Base-by-base conservation (phyloP, 2,329 filamentous ascomycete species). In the Cytospora piceicola region DNA sequence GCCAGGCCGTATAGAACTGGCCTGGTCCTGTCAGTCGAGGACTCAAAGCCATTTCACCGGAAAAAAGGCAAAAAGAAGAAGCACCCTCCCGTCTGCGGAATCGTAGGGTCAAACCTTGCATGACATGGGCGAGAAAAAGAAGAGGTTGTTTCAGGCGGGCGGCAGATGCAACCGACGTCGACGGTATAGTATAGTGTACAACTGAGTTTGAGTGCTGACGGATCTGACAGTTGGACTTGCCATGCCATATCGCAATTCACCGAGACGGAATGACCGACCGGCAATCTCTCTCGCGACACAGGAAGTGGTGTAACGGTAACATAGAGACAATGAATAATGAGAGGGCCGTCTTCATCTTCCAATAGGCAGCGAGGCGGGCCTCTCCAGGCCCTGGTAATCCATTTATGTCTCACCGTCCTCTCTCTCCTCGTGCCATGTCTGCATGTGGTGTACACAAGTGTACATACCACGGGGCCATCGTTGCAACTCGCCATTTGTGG, bases 251-350 rank as follows among this genome's bases (percentile, higher is more conserved):
- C 49, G 52, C 36, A 14, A 53, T 32, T 53, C 60, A 30, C 39
- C 39, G 60, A 34, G 53, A 63, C 36, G 60, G 56, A 36, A 63
- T 62, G 60, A 57, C 51, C 60, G 60, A 27, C 60, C 53, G 53
- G 53, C 60, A 51, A 57, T 53, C 39, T 63, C 39, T 63, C 39
- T 57, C 39, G 60, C 60, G 54, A 46, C 39, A 54, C 60, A 57
- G 34, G 39, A 63, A 30, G 22, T 57, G 27, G 60, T 34, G 39
- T 36, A n/a, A 29, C 14, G 24, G 34, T 36, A 36, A 36, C 34
- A 36, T 36, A 36, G 34, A 63, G 36, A 63, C 60, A 62, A 46
- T 20, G 49, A 36, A 32, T 15, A 53, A 49, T 34, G 53, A 54
- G 53, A 49, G 29, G 6, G n/a, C 22, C 46, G 46, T 24, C 24